A percentile compares a stretch with the other conserved stretches of the same genome.
phyloP scores from a whole-genome alignment of 805 yeast genomes.

The Cyberlindnera mississippiensis region DNA sequence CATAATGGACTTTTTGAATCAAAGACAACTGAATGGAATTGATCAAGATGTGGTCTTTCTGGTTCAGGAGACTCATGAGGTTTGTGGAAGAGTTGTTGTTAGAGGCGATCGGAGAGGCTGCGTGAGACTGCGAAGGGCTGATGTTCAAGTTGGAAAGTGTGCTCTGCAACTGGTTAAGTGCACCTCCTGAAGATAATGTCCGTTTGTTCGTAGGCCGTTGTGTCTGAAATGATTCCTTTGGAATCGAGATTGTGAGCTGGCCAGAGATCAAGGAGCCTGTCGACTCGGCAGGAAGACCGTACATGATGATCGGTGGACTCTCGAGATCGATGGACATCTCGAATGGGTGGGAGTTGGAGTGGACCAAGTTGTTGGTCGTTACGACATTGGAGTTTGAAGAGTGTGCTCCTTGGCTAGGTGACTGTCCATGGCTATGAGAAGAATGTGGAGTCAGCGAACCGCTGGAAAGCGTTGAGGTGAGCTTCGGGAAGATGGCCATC shows the following conservation, averaged over 20 bases:
- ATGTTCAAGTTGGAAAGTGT: conserved; percentile 26
- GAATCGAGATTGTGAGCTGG: conserved; percentile 54
- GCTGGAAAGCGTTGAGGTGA: conserved; percentile 21
- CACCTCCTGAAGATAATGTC: conserved; percentile 11
- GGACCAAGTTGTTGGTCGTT: conserved; percentile 19
- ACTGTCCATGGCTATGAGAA: conserved; percentile 4
- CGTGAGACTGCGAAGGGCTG: conserved; percentile 25
- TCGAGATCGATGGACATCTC: conserved; percentile 64
- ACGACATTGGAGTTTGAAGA: not conserved
- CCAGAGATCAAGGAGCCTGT: conserved; percentile 89
- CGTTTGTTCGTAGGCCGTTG: conserved; percentile 22
- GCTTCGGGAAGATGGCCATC: conserved; percentile 26
- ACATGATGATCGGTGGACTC: conserved; percentile 86
- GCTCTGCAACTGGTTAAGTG: conserved; percentile 18
- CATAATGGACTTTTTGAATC: conserved; percentile 65
- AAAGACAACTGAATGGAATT: conserved; percentile 59
- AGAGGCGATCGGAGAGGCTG: conserved; percentile 20
- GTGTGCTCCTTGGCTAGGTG: not conserved
- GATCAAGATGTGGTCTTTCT: conserved; percentile 45
- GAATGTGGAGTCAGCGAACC: conserved; percentile 5
- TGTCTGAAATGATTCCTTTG: conserved; percentile 26
- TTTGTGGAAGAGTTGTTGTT: conserved; percentile 25
- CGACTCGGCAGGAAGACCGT: conserved; percentile 73
- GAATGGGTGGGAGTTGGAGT: conserved; percentile 33
- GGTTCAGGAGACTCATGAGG: conserved; percentile 24